Percentiles rank a stretch among this genome's conserved stretches.
phyloP scores from a whole-genome alignment of 2,329 filamentous ascomycete genomes.

The Colletotrichum brevisporum region DNA sequence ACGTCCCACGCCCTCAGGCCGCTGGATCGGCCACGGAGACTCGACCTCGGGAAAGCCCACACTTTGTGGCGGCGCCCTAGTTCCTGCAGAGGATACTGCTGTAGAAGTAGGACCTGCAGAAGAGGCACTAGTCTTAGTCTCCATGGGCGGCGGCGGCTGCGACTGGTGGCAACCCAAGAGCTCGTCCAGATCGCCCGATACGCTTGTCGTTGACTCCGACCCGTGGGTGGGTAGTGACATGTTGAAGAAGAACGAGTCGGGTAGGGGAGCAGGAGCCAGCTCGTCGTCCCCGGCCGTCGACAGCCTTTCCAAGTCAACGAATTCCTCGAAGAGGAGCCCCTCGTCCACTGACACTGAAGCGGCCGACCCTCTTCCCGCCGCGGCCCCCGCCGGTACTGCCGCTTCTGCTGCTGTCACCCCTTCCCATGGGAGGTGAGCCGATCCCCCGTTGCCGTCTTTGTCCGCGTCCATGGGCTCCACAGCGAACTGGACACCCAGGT shows the following conservation, averaged over 20 bases:
- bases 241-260: constrained; percentile 42
- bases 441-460: constrained; percentile 35
- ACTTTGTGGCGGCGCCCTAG: constrained; percentile 24
- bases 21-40: constrained; percentile 40
- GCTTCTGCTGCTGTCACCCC: constrained; percentile 32
- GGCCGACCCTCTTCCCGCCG: constrained; percentile 19
- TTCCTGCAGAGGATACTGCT: constrained; percentile 31
- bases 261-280: constrained; percentile 23
- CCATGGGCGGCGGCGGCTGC: constrained; percentile 32
- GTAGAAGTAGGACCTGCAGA: constrained; percentile 41
- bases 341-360: constrained; percentile 26
- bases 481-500: constrained; percentile 36
- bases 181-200: constrained; percentile 42
- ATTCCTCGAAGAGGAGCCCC: constrained; percentile 46
- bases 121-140: constrained; percentile 39
- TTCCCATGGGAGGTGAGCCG: constrained; percentile 34
- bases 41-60: constrained; percentile 32
- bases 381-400: background rate
- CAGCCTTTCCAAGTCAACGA: constrained; percentile 46
- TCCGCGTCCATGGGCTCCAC: constrained; percentile 40
- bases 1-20: constrained; percentile 1
- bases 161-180: constrained; percentile 39
- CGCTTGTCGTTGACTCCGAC: constrained; percentile 37
- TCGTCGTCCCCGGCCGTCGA: constrained; percentile 36
- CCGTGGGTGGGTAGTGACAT: constrained; percentile 37